Base-by-base conservation (phyloP, 345 rosid species). In the Mangifera indica region DNA sequence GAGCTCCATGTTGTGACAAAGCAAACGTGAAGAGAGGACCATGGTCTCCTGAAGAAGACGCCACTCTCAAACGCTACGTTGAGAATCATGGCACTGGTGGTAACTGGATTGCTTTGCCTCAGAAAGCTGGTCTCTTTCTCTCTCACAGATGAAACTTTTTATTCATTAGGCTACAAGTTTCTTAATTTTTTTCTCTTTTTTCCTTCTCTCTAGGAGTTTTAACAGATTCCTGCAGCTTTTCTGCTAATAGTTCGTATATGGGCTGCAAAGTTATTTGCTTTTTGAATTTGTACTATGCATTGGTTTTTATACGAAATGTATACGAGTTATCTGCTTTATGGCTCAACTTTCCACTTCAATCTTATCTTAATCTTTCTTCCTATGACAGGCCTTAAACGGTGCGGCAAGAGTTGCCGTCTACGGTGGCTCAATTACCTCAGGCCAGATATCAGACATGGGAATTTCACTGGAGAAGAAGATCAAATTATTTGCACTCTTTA, bases 21-120 rank as follows among this genome's bases (percentile, higher is more conserved):
- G 83, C 88, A 18, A 77, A 80, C 37, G 87, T 87, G 72, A 85
- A 83, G 77, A 78, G 86, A 80, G 91, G 91, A 20, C 86, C 89
- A 2, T 87, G 91, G 91, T 87, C 91, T 49, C 89, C 91, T 1
- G 89, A 85, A 24, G 91, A 87, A 82, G 91, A 87, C 44, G 87
- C 86, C n/a, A 64, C 81, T 64, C 89, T 87, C 59, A 85, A 72
- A 63, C 66, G 60, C 66, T 85, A 82, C 58, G 56, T 87, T 21
- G 63, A 85, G 32, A 60, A 67, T 61, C 80, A 80, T 61, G 89
- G 86, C 81, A 80, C 84, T 15, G 83, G 73, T 45, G 80, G 85
- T 37, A 85, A 84, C 77, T 87, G 91, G 91, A 85, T 84, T 60
- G 75, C 91, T 70, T 74, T 87, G 76, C 91, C 89, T 5, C 75